phyloP scores from a whole-genome alignment of 2,329 filamentous ascomycete genomes.

The Fusarium clavum region DNA sequence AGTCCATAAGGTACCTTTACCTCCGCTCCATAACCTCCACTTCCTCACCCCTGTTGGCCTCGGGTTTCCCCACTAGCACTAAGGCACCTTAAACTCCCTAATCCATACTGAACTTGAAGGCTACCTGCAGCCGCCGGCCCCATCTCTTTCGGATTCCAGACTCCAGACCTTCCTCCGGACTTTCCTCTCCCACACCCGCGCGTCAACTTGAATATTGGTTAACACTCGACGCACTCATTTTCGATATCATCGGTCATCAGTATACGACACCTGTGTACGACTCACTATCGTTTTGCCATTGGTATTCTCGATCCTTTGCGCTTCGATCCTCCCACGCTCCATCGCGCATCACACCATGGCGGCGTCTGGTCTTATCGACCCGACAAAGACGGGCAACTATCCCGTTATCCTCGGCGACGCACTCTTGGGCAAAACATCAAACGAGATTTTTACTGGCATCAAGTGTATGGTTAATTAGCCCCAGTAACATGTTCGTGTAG shows the following conservation, averaged over 20 bases:
- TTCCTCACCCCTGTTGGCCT: conserved; percentile 14
- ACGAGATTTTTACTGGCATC: conserved; percentile 70
- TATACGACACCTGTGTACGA: neutral
- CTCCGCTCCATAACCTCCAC: neutral
- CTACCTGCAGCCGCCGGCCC: conserved; percentile 15
- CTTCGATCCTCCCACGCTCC: neutral
- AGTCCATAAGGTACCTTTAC: neutral
- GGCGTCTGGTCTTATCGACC: conserved; percentile 62
- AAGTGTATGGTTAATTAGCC: conserved; percentile 62
- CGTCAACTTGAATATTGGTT: conserved; percentile 20
- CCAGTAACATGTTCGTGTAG: neutral
- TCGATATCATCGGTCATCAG: neutral
- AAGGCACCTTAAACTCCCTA: neutral
- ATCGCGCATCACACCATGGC: conserved; percentile 36
- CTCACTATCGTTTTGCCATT: neutral
- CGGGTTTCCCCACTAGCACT: conserved; percentile 11
- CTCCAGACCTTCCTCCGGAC: conserved; percentile 33
- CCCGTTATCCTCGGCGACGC: conserved; percentile 73
- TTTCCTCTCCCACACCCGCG: conserved; percentile 29
- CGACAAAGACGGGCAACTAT: conserved; percentile 70
- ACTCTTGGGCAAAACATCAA: conserved; percentile 66
- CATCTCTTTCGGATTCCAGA: conserved; percentile 23
- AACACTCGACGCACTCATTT: conserved; percentile 1
- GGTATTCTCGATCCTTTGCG: neutral
- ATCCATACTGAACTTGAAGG: neutral